Conservation (phyloP, 768 basidiomycete species). For the Lyophyllum atratum region DNA sequence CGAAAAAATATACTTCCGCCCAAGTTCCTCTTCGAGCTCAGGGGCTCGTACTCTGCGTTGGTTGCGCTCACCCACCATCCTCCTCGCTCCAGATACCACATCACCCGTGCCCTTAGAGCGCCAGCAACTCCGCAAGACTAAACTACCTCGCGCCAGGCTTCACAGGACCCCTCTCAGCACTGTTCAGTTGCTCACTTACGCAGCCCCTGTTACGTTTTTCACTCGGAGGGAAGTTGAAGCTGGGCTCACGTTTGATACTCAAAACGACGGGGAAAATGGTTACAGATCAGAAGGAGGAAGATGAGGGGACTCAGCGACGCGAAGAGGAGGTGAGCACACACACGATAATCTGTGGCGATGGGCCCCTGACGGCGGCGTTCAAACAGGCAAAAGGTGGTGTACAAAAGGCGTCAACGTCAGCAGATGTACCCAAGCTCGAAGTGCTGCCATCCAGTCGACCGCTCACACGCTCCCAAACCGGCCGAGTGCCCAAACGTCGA, state of each 20-base stretch:
- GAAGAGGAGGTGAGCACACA: slow-evolving; percentile 3
- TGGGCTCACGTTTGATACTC: slow-evolving; percentile 24
- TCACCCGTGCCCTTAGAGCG: background rate
- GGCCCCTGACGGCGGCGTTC: background rate
- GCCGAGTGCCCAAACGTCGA: slow-evolving; percentile 29
- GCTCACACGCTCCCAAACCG: slow-evolving; percentile 39
- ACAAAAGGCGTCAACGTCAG: background rate
- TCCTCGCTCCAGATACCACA: slow-evolving; percentile 6
- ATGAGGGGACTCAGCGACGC: background rate
- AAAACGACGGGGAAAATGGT: slow-evolving; percentile 19
- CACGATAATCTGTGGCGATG: background rate
- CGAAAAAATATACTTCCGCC: slow-evolving; percentile 28
- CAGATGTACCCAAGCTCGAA: background rate
- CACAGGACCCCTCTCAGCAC: background rate
- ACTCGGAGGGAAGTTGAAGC: slow-evolving; percentile 2
- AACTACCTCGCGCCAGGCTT: background rate
- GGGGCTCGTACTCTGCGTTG: slow-evolving; percentile 22
- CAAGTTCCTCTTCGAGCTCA: slow-evolving; percentile 19
- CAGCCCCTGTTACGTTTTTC: slow-evolving; percentile 21
- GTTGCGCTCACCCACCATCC: slow-evolving; percentile 14
- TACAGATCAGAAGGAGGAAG: slow-evolving; percentile 7
- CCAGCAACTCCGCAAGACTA: background rate
- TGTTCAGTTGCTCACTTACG: background rate
- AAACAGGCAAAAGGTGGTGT: background rate
- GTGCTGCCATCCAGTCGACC: slow-evolving; percentile 24